These are phyloP conservation scores for Aureobasidium sp. DNA, from an alignment of 2,329 filamentous ascomycete species.

Conservation along the genomic window DNA sequence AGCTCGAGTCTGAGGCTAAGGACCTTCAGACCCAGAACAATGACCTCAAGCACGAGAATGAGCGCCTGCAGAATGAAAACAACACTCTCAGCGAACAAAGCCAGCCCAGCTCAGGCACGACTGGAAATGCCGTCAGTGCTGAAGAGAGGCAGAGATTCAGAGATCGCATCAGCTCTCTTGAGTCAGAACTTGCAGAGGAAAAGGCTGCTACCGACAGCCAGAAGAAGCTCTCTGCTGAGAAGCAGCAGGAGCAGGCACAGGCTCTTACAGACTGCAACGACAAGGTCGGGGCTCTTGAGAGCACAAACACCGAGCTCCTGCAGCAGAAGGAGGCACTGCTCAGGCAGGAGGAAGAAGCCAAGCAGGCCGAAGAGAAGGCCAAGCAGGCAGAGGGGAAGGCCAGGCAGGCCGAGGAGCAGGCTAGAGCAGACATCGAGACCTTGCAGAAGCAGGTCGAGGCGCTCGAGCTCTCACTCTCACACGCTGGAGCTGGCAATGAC, in stretches of 20 bases:
- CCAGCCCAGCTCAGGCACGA: background rate
- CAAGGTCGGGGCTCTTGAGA: background rate
- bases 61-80: background rate
- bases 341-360: background rate
- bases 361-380: background rate
- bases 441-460: background rate
- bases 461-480: background rate
- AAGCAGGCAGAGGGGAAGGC: background rate
- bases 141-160: background rate
- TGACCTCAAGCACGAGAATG: background rate
- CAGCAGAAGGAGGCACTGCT: background rate
- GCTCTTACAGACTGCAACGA: background rate
- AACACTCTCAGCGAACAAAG: background rate
- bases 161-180: background rate
- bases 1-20: background rate
- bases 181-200: background rate
- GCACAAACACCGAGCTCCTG: background rate
- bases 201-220: background rate
- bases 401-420: background rate
- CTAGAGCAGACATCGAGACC: background rate
- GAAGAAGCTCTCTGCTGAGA: background rate
- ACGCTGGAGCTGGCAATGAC: background rate
- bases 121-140: background rate
- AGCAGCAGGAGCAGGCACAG: background rate
- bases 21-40: background rate